Evolutionary conservation across 2,329 filamentous ascomycete genomes (phyloP).

Genomic region (Dactylellina cionopaga): DNA sequence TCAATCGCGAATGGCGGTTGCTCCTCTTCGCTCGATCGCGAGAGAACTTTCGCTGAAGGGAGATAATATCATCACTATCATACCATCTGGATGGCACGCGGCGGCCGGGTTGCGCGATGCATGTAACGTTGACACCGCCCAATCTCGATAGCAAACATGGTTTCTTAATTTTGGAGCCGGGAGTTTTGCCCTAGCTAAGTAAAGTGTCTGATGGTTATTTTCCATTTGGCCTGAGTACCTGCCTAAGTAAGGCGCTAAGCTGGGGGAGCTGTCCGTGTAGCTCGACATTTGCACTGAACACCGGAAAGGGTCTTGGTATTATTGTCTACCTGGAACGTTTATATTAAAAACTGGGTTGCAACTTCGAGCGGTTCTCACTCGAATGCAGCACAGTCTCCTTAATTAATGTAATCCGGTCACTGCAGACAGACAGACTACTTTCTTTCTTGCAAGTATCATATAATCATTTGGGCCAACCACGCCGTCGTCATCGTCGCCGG

Average conservation of each 20-base stretch:
- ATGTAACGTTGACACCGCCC: constrained; percentile 26
- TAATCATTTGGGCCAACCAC: background rate
- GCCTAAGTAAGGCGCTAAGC: constrained; percentile 31
- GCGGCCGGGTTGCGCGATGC: background rate
- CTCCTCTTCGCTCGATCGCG: too few species aligned
- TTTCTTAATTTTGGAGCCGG: constrained; percentile 22
- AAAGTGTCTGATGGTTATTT: background rate
- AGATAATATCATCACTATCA: too few species aligned
- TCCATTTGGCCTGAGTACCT: constrained; percentile 16
- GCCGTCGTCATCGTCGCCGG: background rate
- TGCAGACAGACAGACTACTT: too few species aligned
- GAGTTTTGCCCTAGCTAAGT: constrained; percentile 19
- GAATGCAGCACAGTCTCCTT: constrained; percentile 35
- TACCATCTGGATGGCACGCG: too few species aligned
- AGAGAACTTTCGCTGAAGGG: too few species aligned
- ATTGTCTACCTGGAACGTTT: constrained; percentile 37
- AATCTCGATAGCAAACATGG: too few species aligned
- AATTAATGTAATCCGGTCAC: constrained; percentile 41
- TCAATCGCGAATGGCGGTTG: background rate
- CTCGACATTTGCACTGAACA: background rate
- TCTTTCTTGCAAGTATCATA: background rate
- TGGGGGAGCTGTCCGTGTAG: background rate
- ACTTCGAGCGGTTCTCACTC: constrained; percentile 5
- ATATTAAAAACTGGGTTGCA: background rate
- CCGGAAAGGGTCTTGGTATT: constrained; percentile 22